Base-by-base conservation (phyloP, 345 rosid species). In the Aethionema arabicum region DNA sequence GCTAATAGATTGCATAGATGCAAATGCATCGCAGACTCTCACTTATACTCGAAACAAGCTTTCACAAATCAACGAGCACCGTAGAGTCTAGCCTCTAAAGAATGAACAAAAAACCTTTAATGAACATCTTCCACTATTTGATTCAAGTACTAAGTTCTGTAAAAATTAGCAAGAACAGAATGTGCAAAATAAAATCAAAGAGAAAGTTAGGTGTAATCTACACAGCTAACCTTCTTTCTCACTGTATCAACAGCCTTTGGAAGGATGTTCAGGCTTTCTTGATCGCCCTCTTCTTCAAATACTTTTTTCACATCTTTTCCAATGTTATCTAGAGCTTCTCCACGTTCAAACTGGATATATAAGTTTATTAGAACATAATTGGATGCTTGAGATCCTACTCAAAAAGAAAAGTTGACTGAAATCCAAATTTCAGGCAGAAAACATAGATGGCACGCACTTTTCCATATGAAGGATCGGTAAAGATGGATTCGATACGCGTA, bases 281-380 rank as follows among this genome's bases (percentile, higher is more conserved):
- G 86, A 71, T 93, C 97, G 33, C 87, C 83, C 61, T 87, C 96
- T 74, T 84, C 95, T 72, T 82, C 88, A 72, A 93, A 86, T 35
- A 61, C 46, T 61, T 65, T 77, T 72, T 56, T 90, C 39, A 85
- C 99, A 50, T 77, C 91, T 67, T 73, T 83, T 16, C 86, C 75
- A 72, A 93, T 90, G 69, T 78, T 77, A 54, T 90, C 99, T 68
- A 93, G 75, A 55, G 97, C 97, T 71, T 85, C 97, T 33, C 99
- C 99, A 56, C 99, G 91, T 75, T 93, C 90, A 83, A 93, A 93
- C 99, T 93, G 73, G 14, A 67, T 32, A 29, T 35, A 48, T 11
- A 66, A 52, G 47, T 41, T 27, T 48, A 50, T 72, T n/a, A 72
- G 59, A 36, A 29, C 2, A 14, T 16, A 40, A 40, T 40, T 40